Base-by-base conservation (phyloP, 2,329 filamentous ascomycete genomes). In the Huntiella abstrusa region DNA sequence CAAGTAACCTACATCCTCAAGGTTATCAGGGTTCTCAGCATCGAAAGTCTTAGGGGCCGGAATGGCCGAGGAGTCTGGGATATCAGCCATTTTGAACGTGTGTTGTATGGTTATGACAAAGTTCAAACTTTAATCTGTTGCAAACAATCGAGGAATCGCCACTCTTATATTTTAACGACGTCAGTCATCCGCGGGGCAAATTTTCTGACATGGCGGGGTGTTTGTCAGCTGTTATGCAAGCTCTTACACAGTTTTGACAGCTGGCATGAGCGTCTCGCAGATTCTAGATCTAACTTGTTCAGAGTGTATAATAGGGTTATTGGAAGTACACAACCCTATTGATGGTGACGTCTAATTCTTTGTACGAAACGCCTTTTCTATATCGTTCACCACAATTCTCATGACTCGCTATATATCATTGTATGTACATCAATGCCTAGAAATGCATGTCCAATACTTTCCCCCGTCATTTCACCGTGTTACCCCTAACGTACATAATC, bases 1-100 rank as follows among this genome's bases (percentile, higher is more conserved):
- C 7, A 17, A 19, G 5, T 44, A 6, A 44, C 79, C 54, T 55
- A 71, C 70, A 60, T 72, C 69, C 55, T 72, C 69, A 55, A 70
- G 64, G 57, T 73, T 73, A 49, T 63, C 59, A 45, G 70, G 68
- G 41, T 70, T 60, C 56, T 77, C 60, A 60, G 76, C 59, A 60
- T 80, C 61, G 62, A 81, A 73, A 28, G 39, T 40, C 43, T 49
- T 46, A 28, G 48, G 48, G 22, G 48, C 44, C 28, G 38, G 22
- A 19, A 39, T 36, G 37, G 39, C 39, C 15, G 48, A 49, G 12
- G 40, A 33, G 33, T 46, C 39, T 11, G 44, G 44, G 10, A 49
- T 34, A 39, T 49, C 48, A 22, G 48, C 39, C 48, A 49, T 49
- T n/a, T 11, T 49, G 34, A 16, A 37, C 33, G 19, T 15, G 28